Base-by-base conservation (phyloP, 1,284 basidiomycete genomes). In the Heterobasidion parviporum region DNA sequence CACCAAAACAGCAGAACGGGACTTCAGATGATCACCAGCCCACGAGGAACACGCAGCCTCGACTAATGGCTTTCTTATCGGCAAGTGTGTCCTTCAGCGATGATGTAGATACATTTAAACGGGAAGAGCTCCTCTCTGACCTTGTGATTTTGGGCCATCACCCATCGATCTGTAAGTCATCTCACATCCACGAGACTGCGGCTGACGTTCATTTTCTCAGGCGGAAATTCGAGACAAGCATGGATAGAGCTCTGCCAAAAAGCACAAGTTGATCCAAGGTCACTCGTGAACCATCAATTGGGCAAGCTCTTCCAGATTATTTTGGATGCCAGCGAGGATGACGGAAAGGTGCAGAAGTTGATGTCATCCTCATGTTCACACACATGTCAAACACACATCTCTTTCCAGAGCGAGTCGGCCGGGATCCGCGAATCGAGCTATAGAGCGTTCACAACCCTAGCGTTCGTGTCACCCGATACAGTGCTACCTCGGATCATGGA, bases 231-330 rank as follows among this genome's bases (percentile, higher is more conserved):
- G 8, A 77, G 82, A 20, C 81, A 83, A 56, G 78, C 84, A 1
- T 98, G 94, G 93, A 88, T 96, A 59, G 90, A 93, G 54, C 62
- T 92, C 5, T 88, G 87, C 54, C 87, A 92, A 63, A 78, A 77
- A 55, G 83, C 85, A 0, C 69, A 75, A 2, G 65, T 81, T 6
- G 89, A 94, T 67, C 92, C 93, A 1, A 78, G 80, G 38, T 74
- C 78, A 10, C 66, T 91, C 2, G 76, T 89, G 14, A 71, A 70
- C 10, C 71, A 67, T 16, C 72, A 82, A 53, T 53, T 83, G 2
- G 76, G 84, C 54, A 68, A 67, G 12, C 66, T 90, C 7, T 61
- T 89, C 55, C 67, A 72, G 10, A 68, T 75, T 2, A 68, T 88
- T 6, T 64, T 85, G 32, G 71, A 72, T 52, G 75, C 77, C 1